These are phyloP conservation scores for Paecilomyces fulvus DNA, from an alignment of 2,329 filamentous ascomycete genomes.

Conservation along the genomic window DNA sequence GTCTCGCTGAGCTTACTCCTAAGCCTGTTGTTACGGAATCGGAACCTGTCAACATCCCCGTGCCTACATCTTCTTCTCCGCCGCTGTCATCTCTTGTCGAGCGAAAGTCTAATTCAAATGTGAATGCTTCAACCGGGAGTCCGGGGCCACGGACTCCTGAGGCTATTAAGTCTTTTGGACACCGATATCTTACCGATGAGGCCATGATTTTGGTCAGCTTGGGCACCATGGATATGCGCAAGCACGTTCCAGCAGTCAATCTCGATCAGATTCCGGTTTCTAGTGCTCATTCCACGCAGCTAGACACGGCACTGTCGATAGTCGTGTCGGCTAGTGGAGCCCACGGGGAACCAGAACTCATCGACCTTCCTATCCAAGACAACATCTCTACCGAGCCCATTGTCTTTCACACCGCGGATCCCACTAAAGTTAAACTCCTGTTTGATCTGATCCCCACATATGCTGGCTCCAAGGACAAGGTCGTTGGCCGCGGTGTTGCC, in stretches of 20 bases:
- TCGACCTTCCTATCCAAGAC: conserved; percentile 89
- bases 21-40: conserved; percentile 26
- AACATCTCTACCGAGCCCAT: conserved; percentile 91
- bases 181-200: conserved; percentile 84
- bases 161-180: conserved; percentile 88
- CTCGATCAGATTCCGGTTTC: conserved; percentile 81
- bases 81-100: conserved; percentile 33
- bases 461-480: conserved; percentile 68
- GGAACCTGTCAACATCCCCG: conserved; percentile 19
- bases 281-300: conserved; percentile 82
- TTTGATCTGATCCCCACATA: conserved; percentile 97
- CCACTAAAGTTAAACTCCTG: conserved; percentile 72
- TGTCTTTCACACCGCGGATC: conserved; percentile 72
- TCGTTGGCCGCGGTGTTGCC: conserved; percentile 82
- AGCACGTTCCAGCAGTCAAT: conserved; percentile 68
- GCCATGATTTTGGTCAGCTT: conserved; percentile 87
- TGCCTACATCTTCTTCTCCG: conserved; percentile 25
- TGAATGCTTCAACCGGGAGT: conserved; percentile 31
- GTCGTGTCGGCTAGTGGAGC: conserved; percentile 82
- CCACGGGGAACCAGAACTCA: conserved; percentile 74
- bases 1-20: conserved; percentile 53
- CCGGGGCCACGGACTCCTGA: conserved; percentile 45
- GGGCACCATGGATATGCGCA: conserved; percentile 89
- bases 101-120: conserved; percentile 28
- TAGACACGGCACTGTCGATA: conserved; percentile 87